Evolutionary conservation across 176 grass and related monocot genomes (phyloP).

Genomic region (Ananas comosus): DNA sequence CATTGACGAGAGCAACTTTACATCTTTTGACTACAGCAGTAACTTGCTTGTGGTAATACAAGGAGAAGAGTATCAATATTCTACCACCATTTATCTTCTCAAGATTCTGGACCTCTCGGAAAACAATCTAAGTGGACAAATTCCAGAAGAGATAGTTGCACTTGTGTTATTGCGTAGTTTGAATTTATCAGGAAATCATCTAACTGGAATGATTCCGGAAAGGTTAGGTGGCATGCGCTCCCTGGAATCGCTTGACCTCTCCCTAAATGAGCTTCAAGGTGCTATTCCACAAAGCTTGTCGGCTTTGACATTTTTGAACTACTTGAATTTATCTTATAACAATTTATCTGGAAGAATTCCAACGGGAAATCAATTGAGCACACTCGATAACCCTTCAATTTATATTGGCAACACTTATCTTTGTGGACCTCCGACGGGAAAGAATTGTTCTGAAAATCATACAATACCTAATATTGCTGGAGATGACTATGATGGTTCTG

Average conservation of each 20-base stretch:
- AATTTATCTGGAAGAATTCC: too few relatives aligned
- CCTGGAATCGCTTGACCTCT: not conserved
- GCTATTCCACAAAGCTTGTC: too few relatives aligned
- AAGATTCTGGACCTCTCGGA: slow-evolving; percentile 1
- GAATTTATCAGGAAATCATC: slow-evolving; percentile 15
- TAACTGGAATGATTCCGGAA: slow-evolving; percentile 20
- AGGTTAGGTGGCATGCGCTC: not conserved
- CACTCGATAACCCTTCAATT: too few relatives aligned
- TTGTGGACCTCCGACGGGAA: slow-evolving; percentile 16
- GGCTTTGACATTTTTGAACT: too few relatives aligned
- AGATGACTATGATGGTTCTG: not conserved
- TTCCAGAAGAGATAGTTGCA: slow-evolving; percentile 1
- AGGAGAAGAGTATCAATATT: slow-evolving; percentile 5
- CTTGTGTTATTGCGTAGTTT: slow-evolving; percentile 16
- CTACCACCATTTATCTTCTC: not conserved
- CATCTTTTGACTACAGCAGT: too few relatives aligned
- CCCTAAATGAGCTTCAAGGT: slow-evolving; percentile 5
- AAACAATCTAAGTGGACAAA: slow-evolving; percentile 14
- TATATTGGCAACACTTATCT: too few relatives aligned
- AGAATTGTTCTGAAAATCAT: not conserved
- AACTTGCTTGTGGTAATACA: not conserved
- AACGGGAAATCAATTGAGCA: too few relatives aligned
- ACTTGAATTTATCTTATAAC: too few relatives aligned
- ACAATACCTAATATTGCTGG: not conserved
- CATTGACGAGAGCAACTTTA: too few relatives aligned